Evolutionary conservation across 2,329 filamentous ascomycete genomes (phyloP).

Genomic region (Aureobasidium zeae): DNA sequence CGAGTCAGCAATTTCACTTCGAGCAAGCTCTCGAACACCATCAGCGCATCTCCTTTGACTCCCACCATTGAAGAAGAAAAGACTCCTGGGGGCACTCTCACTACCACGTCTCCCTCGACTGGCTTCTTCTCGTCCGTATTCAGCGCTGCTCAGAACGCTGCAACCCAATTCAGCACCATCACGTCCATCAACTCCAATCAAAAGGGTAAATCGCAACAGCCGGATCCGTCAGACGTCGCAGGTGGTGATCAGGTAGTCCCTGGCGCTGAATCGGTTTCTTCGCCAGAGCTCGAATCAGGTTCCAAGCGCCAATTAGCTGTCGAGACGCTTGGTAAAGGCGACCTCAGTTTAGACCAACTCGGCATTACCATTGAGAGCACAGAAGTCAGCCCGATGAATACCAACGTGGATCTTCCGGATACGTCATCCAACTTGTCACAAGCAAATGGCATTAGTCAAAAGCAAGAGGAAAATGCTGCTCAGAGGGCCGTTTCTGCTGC

Average conservation of each 20-base stretch:
- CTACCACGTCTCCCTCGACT: conserved; percentile 35
- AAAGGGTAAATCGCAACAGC: conserved; percentile 34
- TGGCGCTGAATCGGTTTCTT: conserved; percentile 19
- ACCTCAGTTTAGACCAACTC: conserved; percentile 80
- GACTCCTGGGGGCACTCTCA: conserved; percentile 46
- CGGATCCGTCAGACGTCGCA: conserved; percentile 22
- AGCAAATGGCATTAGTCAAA: conserved; percentile 19
- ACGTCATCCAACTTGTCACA: neutral
- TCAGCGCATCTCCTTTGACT: conserved; percentile 58
- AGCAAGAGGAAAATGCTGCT: conserved; percentile 51
- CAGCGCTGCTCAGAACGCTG: conserved; percentile 86
- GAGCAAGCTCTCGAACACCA: conserved; percentile 78
- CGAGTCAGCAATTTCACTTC: conserved; percentile 28
- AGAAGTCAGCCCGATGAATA: conserved; percentile 47
- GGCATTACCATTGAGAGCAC: conserved; percentile 55
- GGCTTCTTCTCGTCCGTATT: conserved; percentile 93
- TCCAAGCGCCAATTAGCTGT: conserved; percentile 61
- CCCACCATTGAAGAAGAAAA: conserved; percentile 66
- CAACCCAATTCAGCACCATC: conserved; percentile 60
- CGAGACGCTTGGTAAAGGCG: conserved; percentile 79
- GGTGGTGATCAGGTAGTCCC: conserved; percentile 36
- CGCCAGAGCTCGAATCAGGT: conserved; percentile 37
- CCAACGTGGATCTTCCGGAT: conserved; percentile 34
- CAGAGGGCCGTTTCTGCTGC: conserved; percentile 53
- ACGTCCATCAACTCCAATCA: conserved; percentile 48